Conservation (phyloP, 768 basidiomycete species). For the Crucibulum laeve region DNA sequence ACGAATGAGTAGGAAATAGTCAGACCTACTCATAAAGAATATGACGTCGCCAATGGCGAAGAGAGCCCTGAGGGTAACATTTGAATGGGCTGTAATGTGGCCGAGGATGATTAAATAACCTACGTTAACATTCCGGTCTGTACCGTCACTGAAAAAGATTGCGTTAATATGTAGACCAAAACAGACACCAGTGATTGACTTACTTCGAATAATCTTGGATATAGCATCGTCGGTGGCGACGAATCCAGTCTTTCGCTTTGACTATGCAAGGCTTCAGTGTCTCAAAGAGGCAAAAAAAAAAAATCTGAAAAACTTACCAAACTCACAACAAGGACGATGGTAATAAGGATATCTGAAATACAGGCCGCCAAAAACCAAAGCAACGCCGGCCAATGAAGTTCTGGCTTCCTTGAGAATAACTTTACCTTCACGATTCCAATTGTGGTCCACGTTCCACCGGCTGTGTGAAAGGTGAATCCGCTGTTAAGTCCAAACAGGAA, state of each 20-base stretch:
- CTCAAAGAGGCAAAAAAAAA: conserved; percentile 5
- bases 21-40: conserved; percentile 38
- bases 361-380: conserved; percentile 41
- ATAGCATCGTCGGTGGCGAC: conserved; percentile 38
- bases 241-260: conserved; percentile 35
- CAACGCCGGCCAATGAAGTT: conserved; percentile 39
- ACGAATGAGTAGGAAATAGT: not conserved
- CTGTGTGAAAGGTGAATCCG: conserved; percentile 12
- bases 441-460: conserved; percentile 39
- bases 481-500: not conserved
- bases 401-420: conserved; percentile 34
- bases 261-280: conserved; percentile 14
- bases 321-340: conserved; percentile 29
- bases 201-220: conserved; percentile 28
- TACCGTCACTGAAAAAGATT: conserved; percentile 26
- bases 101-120: conserved; percentile 2
- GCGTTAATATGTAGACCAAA: conserved; percentile 5
- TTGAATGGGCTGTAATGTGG: not conserved
- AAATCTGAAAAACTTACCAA: conserved; percentile 20
- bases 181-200: conserved; percentile 4
- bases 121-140: conserved; percentile 39
- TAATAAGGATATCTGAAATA: conserved; percentile 37
- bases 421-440: conserved; percentile 27
- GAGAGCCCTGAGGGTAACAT: conserved; percentile 21
- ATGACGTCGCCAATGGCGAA: conserved; percentile 38